Conservation (phyloP, 768 basidiomycete genomes). For the Chiua virens region DNA sequence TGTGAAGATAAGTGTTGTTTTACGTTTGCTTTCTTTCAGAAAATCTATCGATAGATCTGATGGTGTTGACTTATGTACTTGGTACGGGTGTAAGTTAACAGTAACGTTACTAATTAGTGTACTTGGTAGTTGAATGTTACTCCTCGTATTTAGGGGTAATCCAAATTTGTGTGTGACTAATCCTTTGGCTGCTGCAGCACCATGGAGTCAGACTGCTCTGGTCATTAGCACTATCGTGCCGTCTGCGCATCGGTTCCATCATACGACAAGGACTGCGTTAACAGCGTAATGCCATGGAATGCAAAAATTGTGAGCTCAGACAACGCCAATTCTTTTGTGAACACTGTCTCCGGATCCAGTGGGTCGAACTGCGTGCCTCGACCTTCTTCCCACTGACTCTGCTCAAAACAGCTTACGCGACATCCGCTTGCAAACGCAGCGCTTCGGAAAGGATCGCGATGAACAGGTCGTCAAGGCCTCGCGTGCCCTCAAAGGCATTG, state of each 20-base stretch:
- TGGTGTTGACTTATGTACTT: background rate
- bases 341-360: constrained; percentile 68
- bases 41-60: too few relatives aligned
- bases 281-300: constrained; percentile 55
- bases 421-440: constrained; percentile 55
- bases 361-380: constrained; percentile 4
- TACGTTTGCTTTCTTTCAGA: too few relatives aligned
- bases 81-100: background rate
- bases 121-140: too few relatives aligned
- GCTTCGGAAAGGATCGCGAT: constrained; percentile 58
- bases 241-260: background rate
- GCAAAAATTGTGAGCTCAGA: constrained; percentile 68
- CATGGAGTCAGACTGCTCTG: too few relatives aligned
- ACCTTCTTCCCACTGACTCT: background rate
- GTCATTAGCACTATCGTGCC: too few relatives aligned
- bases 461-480: constrained; percentile 56
- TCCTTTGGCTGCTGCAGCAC: too few relatives aligned
- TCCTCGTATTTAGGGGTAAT: background rate
- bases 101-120: too few relatives aligned
- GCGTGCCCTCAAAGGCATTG: constrained; percentile 46
- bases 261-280: background rate
- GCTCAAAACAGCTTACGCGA: constrained; percentile 48
- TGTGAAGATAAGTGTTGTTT: background rate
- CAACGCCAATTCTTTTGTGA: constrained; percentile 76
- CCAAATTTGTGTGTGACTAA: constrained; percentile 20